These are phyloP conservation scores for Neospermospora avenae DNA, from an alignment of 2,329 filamentous ascomycete genomes.

Conservation along the genomic window DNA sequence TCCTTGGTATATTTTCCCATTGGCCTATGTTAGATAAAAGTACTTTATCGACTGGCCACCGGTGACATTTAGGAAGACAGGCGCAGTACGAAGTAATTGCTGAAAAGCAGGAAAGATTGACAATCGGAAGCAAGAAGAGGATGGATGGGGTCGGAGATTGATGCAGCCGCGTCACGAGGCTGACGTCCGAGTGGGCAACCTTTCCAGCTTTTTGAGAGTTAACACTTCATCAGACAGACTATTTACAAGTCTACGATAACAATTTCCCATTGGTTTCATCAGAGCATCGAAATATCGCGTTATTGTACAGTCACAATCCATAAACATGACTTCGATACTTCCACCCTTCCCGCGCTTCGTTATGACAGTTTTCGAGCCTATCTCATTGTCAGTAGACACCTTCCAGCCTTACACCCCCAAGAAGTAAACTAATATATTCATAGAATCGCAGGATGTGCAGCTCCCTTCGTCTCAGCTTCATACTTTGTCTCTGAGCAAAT, in stretches of 20 bases:
- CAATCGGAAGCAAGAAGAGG: not conserved
- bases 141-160: not conserved
- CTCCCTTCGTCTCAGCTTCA: slow-evolving; percentile 52
- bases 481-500: slow-evolving; percentile 65
- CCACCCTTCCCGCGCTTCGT: slow-evolving; percentile 61
- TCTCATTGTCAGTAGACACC: slow-evolving; percentile 13
- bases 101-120: not conserved
- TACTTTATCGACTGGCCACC: not conserved
- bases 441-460: slow-evolving; percentile 58
- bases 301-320: not conserved
- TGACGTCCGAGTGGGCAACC: not conserved
- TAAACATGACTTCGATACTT: slow-evolving; percentile 56
- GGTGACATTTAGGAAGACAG: not conserved
- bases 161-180: not conserved
- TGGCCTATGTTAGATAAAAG: not conserved
- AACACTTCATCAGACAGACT: not conserved
- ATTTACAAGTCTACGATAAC: too few relatives aligned
- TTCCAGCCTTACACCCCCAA: not conserved
- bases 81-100: not conserved
- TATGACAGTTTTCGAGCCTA: slow-evolving; percentile 65
- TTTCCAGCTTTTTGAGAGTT: not conserved
- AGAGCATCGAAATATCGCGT: not conserved
- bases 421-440: slow-evolving; percentile 5
- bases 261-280: too few relatives aligned
- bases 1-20: not conserved